phyloP scores from a whole-genome alignment of 768 basidiomycete species.

The Chalciporus sphaerocephalus region DNA sequence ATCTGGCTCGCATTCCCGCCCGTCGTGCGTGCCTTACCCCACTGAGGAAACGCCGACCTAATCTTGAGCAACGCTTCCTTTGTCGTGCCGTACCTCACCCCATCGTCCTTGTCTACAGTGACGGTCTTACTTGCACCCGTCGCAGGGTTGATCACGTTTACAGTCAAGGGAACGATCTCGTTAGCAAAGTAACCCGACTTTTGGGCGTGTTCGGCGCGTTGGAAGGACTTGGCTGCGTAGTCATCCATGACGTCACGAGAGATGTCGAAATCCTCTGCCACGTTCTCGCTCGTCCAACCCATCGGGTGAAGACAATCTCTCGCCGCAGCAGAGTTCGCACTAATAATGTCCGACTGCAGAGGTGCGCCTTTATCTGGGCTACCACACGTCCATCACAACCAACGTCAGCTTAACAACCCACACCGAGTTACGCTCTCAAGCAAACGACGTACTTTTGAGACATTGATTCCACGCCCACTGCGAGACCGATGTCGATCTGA shows the following conservation, averaged over 20 bases:
- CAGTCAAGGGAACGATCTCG: constrained; percentile 77
- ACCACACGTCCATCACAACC: background rate
- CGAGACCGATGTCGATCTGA: constrained; percentile 78
- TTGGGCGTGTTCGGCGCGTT: constrained; percentile 73
- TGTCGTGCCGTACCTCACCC: constrained; percentile 72
- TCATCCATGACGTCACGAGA: constrained; percentile 73
- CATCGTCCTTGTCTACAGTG: constrained; percentile 68
- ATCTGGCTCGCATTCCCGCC: constrained; percentile 86
- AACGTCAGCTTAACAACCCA: background rate
- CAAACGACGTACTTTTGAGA: constrained; percentile 56
- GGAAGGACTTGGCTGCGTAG: constrained; percentile 71
- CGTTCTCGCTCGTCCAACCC: constrained; percentile 90
- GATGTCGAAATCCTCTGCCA: constrained; percentile 68
- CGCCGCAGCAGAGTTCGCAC: constrained; percentile 49
- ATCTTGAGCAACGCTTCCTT: constrained; percentile 60
- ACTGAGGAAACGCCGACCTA: constrained; percentile 76
- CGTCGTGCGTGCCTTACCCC: constrained; percentile 69
- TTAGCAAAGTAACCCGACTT: constrained; percentile 56
- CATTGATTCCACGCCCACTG: constrained; percentile 87
- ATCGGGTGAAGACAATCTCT: constrained; percentile 66
- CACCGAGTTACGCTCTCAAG: background rate
- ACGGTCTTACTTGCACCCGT: constrained; percentile 52
- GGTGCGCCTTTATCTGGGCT: constrained; percentile 66
- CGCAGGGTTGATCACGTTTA: constrained; percentile 51
- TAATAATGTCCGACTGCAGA: constrained; percentile 56